phyloP scores from a whole-genome alignment of 2,329 filamentous ascomycete genomes.

The Xylariaceae sp. region DNA sequence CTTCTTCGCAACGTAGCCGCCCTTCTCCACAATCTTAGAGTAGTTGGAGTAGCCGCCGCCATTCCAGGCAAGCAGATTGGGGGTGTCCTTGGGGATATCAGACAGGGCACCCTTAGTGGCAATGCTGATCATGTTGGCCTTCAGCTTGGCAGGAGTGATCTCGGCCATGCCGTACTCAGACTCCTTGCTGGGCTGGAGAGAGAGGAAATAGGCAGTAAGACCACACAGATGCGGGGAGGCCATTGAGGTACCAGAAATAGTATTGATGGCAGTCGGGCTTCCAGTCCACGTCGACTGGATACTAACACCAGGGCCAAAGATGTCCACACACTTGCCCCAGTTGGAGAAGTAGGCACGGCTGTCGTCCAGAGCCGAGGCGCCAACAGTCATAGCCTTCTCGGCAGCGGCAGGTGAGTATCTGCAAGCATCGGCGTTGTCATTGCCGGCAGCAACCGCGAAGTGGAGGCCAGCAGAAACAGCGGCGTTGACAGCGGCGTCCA shows the following conservation, averaged over 20 bases:
- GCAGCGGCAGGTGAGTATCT: conserved; percentile 97
- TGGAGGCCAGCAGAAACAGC: conserved; percentile 88
- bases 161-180: conserved; percentile 86
- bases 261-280: conserved; percentile 93
- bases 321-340: conserved; percentile 98
- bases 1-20: conserved; percentile 57
- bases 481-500: conserved; percentile 90
- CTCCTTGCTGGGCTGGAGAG: conserved; percentile 83
- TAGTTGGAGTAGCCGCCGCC: conserved; percentile 93
- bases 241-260: conserved; percentile 99
- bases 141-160: conserved; percentile 90
- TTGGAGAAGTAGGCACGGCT: conserved; percentile 99
- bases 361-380: conserved; percentile 87
- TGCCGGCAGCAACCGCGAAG: conserved; percentile 96
- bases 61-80: conserved; percentile 98
- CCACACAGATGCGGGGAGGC: conserved; percentile 94
- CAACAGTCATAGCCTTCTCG: conserved; percentile 87
- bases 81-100: conserved; percentile 79
- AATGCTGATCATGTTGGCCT: conserved; percentile 78
- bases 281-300: conserved; percentile 98
- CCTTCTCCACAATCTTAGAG: conserved; percentile 69
- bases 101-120: conserved; percentile 72
- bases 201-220: conserved; percentile 96
- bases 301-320: conserved; percentile 95
- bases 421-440: conserved; percentile 98